phyloP scores from a whole-genome alignment of 345 rosid species.

The Turnera subulata region DNA sequence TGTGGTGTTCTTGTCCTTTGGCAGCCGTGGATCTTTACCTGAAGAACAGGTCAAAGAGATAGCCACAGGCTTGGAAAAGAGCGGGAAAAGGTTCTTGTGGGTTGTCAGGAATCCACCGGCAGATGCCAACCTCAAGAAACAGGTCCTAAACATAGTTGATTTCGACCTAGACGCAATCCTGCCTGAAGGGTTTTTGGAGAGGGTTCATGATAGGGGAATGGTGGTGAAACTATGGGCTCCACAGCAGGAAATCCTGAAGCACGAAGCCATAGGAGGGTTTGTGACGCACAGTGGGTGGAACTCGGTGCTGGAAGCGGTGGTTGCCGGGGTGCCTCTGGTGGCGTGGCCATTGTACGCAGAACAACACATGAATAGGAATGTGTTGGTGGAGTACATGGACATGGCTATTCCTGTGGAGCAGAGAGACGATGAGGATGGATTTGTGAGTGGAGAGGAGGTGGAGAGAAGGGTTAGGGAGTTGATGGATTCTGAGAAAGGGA shows the following conservation, averaged over 20 bases:
- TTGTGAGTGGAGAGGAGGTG: neutral
- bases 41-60: constrained; percentile 1
- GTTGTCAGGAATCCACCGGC: neutral
- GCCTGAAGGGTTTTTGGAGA: constrained; percentile 31
- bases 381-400: neutral
- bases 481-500: neutral
- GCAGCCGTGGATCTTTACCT: constrained; percentile 9
- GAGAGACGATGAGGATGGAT: neutral
- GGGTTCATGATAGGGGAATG: constrained; percentile 8
- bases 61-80: constrained; percentile 4
- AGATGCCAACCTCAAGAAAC: neutral
- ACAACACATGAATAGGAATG: neutral
- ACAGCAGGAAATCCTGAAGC: neutral
- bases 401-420: neutral
- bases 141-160: neutral
- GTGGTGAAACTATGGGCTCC: neutral
- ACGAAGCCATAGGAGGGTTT: neutral
- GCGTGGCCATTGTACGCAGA: neutral
- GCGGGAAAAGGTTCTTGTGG: constrained; percentile 5
- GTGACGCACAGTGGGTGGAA: neutral
- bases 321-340: neutral
- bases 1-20: constrained; percentile 12
- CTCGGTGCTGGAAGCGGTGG: neutral
- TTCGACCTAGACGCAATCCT: neutral
- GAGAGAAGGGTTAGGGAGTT: neutral